Percentiles rank a stretch among this genome's conserved stretches.
phyloP scores from a whole-genome alignment of 441 rosid species.

The Bocquillonia castaneifolia region DNA sequence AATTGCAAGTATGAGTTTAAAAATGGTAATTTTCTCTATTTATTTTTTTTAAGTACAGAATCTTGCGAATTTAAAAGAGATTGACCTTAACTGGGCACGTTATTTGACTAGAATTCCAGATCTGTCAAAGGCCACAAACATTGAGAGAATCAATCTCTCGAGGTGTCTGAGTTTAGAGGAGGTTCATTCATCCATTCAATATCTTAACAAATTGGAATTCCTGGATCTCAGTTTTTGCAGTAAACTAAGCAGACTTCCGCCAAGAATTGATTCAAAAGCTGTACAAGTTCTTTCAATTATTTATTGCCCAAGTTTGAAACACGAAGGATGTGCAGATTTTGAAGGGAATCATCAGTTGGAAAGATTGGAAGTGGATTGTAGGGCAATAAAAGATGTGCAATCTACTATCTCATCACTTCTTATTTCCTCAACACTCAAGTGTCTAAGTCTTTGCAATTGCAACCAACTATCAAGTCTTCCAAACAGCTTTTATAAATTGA shows the following conservation, averaged over 20 bases:
- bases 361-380: no score
- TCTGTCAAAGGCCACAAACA: not conserved
- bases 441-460: not conserved
- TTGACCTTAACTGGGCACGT: not conserved
- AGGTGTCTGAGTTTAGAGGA: constrained; percentile 22
- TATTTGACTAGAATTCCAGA: not conserved
- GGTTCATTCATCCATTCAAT: constrained; percentile 11
- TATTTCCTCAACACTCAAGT: not conserved
- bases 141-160: constrained; percentile 10
- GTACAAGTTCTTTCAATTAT: no score
- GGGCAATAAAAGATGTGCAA: no score
- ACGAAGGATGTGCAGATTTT: no score
- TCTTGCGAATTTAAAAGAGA: not conserved
- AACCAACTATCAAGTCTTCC: constrained; percentile 2
- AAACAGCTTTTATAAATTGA: not conserved
- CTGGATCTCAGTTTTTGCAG: not conserved
- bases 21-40: not conserved
- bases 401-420: no score
- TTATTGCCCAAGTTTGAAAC: no score
- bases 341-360: no score
- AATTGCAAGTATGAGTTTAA: no score
- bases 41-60: not conserved
- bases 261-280: no score
- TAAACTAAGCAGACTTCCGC: constrained; percentile 3
- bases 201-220: not conserved